A percentile compares a stretch with the other conserved stretches of the same genome.
Conservation (phyloP, 2,329 filamentous ascomycete species). For the Sarocladiaceae sp. region DNA sequence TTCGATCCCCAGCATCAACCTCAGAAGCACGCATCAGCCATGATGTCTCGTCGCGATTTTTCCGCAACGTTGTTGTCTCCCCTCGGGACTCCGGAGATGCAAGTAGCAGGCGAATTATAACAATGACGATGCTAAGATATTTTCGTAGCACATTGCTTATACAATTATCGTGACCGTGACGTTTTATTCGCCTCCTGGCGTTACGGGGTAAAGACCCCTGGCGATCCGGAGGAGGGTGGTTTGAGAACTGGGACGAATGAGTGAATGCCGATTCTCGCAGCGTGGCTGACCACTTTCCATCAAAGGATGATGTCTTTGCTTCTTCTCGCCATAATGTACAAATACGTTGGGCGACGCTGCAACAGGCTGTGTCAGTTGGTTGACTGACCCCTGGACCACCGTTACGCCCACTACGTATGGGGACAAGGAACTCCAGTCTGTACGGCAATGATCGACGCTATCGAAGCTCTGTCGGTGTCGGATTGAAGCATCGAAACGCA, state of each 20-base stretch:
- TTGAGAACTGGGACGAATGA: background rate
- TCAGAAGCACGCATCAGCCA: background rate
- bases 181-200: constrained; percentile 4
- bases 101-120: background rate
- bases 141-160: too few relatives aligned
- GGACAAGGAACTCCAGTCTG: background rate
- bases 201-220: constrained; percentile 3
- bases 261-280: constrained; percentile 2
- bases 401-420: constrained; percentile 5
- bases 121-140: background rate
- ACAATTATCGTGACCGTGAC: background rate
- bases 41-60: background rate
- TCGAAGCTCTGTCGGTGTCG: background rate
- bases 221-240: constrained; percentile 7
- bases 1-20: background rate
- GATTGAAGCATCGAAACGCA: too few relatives aligned
- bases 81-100: background rate
- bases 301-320: too few relatives aligned
- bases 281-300: too few relatives aligned
- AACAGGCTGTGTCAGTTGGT: constrained; percentile 1
- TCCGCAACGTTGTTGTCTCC: background rate
- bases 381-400: background rate
- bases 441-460: background rate
- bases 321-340: background rate
- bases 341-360: background rate